These are phyloP conservation scores for Lathyrus aphaca DNA, from an alignment of 306 rosid genomes.

Conservation along the genomic window DNA sequence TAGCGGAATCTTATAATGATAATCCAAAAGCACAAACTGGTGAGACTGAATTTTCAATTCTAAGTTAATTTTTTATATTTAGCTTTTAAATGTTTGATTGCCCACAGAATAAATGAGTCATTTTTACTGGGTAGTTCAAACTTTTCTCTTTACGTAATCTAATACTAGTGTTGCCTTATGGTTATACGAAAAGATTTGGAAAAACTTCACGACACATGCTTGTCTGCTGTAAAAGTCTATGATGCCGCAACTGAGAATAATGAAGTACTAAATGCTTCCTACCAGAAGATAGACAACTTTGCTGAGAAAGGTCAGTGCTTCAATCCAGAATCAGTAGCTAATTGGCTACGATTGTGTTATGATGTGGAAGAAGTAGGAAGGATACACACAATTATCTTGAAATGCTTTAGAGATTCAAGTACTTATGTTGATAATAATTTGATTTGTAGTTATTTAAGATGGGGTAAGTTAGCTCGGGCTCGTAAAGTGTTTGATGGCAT, in stretches of 20 bases:
- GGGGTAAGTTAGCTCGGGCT: conserved; percentile 58
- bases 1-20: conserved; percentile 63
- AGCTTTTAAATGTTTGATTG: conserved; percentile 26
- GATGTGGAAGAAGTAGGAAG: conserved; percentile 59
- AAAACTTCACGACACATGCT: conserved; percentile 62
- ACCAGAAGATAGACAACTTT: conserved; percentile 63
- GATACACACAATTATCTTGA: conserved; percentile 62
- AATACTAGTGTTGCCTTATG: conserved; percentile 18
- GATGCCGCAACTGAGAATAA: conserved; percentile 65
- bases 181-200: conserved; percentile 57
- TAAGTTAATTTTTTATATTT: conserved; percentile 16
- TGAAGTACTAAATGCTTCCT: conserved; percentile 60
- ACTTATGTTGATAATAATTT: conserved; percentile 74
- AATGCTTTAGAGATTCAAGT: conserved; percentile 40
- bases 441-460: conserved; percentile 63
- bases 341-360: conserved; percentile 65
- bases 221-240: conserved; percentile 66
- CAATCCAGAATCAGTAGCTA: conserved; percentile 54
- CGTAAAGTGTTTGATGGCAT: conserved; percentile 74
- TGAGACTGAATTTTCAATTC: conserved; percentile 47
- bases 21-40: conserved; percentile 67
- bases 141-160: conserved; percentile 31
- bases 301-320: conserved; percentile 60
- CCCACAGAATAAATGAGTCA: conserved; percentile 1
- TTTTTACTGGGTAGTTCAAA: conserved; percentile 16